Evolutionary conservation across 2,329 filamentous ascomycete species (phyloP).

Genomic region (Phaeosphaeriaceae sp.): DNA sequence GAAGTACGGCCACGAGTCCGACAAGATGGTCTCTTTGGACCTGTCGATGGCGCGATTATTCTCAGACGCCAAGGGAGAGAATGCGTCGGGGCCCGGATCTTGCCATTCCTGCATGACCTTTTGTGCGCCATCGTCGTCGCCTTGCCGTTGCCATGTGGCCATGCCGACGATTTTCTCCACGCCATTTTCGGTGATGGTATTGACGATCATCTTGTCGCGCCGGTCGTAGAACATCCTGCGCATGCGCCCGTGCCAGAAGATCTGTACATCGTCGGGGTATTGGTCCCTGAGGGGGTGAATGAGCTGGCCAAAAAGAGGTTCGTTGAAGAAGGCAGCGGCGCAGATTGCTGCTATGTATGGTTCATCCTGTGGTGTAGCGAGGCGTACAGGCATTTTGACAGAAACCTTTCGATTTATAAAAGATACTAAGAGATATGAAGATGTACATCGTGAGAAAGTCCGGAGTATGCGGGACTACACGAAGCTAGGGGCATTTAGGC

Average conservation of each 20-base stretch:
- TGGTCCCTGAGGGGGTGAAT: slow-evolving; percentile 36
- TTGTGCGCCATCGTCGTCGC: slow-evolving; percentile 20
- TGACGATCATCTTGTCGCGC: slow-evolving; percentile 17
- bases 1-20: slow-evolving; percentile 15
- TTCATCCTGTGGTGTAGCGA: slow-evolving; percentile 24
- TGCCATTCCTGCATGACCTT: slow-evolving; percentile 14
- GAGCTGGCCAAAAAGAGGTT: slow-evolving; percentile 33
- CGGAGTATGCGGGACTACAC: background rate
- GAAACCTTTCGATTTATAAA: too few species aligned
- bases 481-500: background rate
- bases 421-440: too few species aligned
- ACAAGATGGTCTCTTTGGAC: slow-evolving; percentile 17
- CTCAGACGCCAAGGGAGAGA: slow-evolving; percentile 11
- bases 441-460: background rate
- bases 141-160: slow-evolving; percentile 33
- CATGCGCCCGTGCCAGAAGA: slow-evolving; percentile 31
- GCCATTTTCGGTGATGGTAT: slow-evolving; percentile 6
- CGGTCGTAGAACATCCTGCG: slow-evolving; percentile 23
- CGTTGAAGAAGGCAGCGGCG: slow-evolving; percentile 37
- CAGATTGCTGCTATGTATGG: slow-evolving; percentile 25
- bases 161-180: slow-evolving; percentile 24
- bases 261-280: slow-evolving; percentile 31
- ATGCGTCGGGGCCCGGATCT: slow-evolving; percentile 13
- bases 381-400: slow-evolving; percentile 24
- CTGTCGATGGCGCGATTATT: slow-evolving; percentile 32